Base-by-base conservation (phyloP, 306 rosid species). In the Senna tora region DNA sequence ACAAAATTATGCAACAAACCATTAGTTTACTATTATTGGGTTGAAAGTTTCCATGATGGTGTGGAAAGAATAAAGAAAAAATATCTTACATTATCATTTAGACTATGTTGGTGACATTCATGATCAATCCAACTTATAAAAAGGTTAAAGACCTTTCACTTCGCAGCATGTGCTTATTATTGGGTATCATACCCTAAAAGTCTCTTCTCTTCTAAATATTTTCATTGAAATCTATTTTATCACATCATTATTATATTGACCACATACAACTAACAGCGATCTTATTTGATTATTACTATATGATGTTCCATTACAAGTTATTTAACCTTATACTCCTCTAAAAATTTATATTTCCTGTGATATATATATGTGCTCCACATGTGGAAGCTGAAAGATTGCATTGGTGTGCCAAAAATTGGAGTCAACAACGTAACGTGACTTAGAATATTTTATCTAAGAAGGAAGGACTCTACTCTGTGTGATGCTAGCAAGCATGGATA, bases 81-180 rank as follows among this genome's bases (percentile, higher is more conserved):
- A 14, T 33, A 15, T 16, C n/a, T 58, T 58, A 58, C 65, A 58
- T 58, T 58, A 59, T 33, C 22, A 34, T 16, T 4, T 55, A 55
- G 49, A 43, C 3, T 5, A 6, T 47, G 53, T 56, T 2, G 41
- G 62, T 34, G 21, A 15, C 47, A 61, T 61, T 10, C 21, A 36
- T 36, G 30, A 25, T 25, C 1, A 1, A 25, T 25, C 67, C 49
- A 36, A 36, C 16, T 10, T n/a, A n/a, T n/a, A n/a, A n/a, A n/a
- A n/a, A n/a, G n/a, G n/a, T 2, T 9, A 33, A 16, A 3, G 45
- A 12, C 10, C 0, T 46, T 32, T 46, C 17, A 36, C 32, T 10
- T 61, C 30, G 49, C 49, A 61, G 4, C 67, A 7, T 19, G 34
- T 25, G 43, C 42, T 69, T 75, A 36, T 69, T 75, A 36, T 39